phyloP scores from a whole-genome alignment of 352 stramenopile species.

The Pythium apleroticum region DNA sequence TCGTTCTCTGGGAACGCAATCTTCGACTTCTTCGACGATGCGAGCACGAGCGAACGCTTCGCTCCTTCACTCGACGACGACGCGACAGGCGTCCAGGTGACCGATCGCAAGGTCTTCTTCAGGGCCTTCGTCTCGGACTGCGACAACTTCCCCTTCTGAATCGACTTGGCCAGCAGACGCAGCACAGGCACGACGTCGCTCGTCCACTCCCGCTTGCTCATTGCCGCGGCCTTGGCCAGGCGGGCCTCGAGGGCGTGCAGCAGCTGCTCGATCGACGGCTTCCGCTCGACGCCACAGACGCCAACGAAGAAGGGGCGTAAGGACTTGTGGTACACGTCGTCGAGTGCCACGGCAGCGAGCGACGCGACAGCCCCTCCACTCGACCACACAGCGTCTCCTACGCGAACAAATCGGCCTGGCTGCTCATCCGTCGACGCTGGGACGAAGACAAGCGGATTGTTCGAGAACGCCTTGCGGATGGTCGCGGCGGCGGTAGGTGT shows the following conservation, averaged over 20 bases:
- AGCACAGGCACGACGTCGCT: slow-evolving; percentile 45
- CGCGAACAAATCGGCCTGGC: not conserved
- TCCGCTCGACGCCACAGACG: slow-evolving; percentile 60
- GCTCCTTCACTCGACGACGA: not conserved
- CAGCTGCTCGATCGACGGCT: slow-evolving; percentile 51
- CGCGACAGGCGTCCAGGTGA: slow-evolving; percentile 21
- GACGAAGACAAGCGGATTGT: slow-evolving; percentile 15
- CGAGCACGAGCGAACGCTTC: slow-evolving; percentile 1
- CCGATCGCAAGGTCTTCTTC: slow-evolving; percentile 29
- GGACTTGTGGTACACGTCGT: slow-evolving; percentile 50
- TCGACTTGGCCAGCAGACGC: slow-evolving; percentile 36
- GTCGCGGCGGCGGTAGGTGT: slow-evolving; percentile 4
- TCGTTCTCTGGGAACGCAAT: slow-evolving; percentile 20
- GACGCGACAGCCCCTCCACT: slow-evolving; percentile 26
- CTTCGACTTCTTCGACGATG: slow-evolving; percentile 24
- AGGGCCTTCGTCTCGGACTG: slow-evolving; percentile 42
- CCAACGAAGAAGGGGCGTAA: slow-evolving; percentile 65
- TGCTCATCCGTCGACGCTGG: not conserved
- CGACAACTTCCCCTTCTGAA: slow-evolving; percentile 42
- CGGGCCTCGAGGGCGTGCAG: slow-evolving; percentile 17
- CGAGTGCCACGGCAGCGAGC: slow-evolving; percentile 30
- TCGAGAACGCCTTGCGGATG: slow-evolving; percentile 18
- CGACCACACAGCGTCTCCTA: slow-evolving; percentile 22
- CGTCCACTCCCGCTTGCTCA: slow-evolving; percentile 26
- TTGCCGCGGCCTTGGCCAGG: not conserved